Percentiles rank a stretch among this genome's conserved stretches.
These are phyloP conservation scores for Flaveria ramosissima DNA, from an alignment of 129 eudicot species.

Conservation along the genomic window DNA sequence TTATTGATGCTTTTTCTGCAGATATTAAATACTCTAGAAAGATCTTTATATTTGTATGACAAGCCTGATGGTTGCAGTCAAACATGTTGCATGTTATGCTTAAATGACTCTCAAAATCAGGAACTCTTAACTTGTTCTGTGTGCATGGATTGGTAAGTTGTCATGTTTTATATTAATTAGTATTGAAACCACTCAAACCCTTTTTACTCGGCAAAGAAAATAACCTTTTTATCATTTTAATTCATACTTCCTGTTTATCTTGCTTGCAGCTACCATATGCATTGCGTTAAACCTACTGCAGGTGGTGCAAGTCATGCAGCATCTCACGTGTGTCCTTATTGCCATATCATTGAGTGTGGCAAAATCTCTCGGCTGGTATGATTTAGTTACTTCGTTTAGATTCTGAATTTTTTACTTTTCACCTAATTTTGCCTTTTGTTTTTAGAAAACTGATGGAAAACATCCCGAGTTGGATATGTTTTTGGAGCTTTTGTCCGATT, in stretches of 20 bases:
- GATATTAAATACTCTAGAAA: constrained; percentile 57
- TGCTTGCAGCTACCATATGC: constrained; percentile 62
- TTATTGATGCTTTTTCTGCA: constrained; percentile 38
- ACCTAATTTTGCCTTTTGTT: constrained; percentile 18
- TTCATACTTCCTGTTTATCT: background rate
- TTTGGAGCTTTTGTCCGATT: constrained; percentile 50
- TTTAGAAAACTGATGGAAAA: constrained; percentile 61
- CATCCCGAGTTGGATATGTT: constrained; percentile 61
- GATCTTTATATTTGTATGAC: constrained; percentile 54
- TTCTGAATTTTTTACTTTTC: background rate
- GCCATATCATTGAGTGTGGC: constrained; percentile 60
- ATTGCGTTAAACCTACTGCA: constrained; percentile 49
- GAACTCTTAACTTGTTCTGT: constrained; percentile 66
- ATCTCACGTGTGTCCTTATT: constrained; percentile 54
- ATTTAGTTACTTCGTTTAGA: constrained; percentile 12
- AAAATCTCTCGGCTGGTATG: constrained; percentile 67
- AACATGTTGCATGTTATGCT: constrained; percentile 56
- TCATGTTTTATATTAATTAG: constrained; percentile 10
- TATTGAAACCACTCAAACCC: background rate
- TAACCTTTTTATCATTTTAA: background rate
- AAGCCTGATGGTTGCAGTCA: constrained; percentile 36
- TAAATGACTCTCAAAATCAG: constrained; percentile 44
- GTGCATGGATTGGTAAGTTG: constrained; percentile 76
- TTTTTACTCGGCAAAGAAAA: background rate
- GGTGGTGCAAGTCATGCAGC: constrained; percentile 39